A percentile compares a stretch with the other conserved stretches of the same genome.
Evolutionary conservation across 192 early-diverging fungal species (phyloP).

Genomic region (Radiomyces spectabilis): DNA sequence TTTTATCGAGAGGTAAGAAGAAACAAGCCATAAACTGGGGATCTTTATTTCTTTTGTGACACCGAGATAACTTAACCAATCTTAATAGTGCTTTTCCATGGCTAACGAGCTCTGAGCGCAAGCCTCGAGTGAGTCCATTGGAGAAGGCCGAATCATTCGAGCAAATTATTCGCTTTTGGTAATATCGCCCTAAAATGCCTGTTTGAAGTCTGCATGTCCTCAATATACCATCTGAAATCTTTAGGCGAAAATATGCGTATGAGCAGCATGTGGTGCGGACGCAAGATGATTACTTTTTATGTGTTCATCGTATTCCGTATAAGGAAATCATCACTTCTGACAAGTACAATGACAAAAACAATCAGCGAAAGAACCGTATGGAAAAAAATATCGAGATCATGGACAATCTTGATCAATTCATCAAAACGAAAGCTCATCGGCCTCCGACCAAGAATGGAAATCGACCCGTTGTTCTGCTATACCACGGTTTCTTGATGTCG

Average conservation of each 20-base stretch:
- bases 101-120: slow-evolving; percentile 10
- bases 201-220: not conserved
- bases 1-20: slow-evolving; percentile 21
- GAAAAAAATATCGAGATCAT: slow-evolving; percentile 10
- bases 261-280: slow-evolving; percentile 81
- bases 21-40: too few relatives aligned
- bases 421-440: not conserved
- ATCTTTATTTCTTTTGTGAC: not conserved
- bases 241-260: slow-evolving; percentile 45
- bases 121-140: slow-evolving; percentile 29
- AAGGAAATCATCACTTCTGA: slow-evolving; percentile 25
- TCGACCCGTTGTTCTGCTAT: slow-evolving; percentile 86
- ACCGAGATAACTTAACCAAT: too few relatives aligned
- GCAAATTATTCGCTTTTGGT: slow-evolving; percentile 36
- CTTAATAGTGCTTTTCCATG: slow-evolving; percentile 10
- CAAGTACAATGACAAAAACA: too few relatives aligned
- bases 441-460: slow-evolving; percentile 6
- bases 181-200: not conserved
- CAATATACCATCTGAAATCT: slow-evolving; percentile 12
- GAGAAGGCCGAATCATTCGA: slow-evolving; percentile 35
- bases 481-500: slow-evolving; percentile 93
- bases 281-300: slow-evolving; percentile 79
- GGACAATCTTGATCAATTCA: slow-evolving; percentile 10
- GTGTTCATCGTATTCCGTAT: slow-evolving; percentile 71
- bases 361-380: not conserved